phyloP scores from a whole-genome alignment of 768 basidiomycete species.

The Termitomyces sp. region DNA sequence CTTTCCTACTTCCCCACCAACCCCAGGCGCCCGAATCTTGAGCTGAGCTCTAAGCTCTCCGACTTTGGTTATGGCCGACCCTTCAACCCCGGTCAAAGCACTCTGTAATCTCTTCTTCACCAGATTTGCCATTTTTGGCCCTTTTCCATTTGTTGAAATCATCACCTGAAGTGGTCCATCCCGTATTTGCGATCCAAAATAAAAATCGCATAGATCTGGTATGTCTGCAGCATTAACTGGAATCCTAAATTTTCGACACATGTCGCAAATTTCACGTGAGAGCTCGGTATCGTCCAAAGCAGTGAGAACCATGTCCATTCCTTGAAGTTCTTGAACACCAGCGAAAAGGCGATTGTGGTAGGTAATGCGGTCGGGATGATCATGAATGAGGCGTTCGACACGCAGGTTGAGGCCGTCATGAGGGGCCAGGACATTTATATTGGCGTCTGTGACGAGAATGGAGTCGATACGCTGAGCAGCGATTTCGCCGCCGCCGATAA shows the following conservation, averaged over 20 bases:
- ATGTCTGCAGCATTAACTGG: constrained; percentile 97
- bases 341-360: constrained; percentile 68
- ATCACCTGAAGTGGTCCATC: constrained; percentile 90
- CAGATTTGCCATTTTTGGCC: constrained; percentile 85
- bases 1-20: constrained; percentile 71
- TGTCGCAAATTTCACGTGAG: constrained; percentile 64
- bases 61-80: constrained; percentile 72
- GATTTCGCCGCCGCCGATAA: constrained; percentile 92
- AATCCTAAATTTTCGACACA: constrained; percentile 62
- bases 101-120: constrained; percentile 65
- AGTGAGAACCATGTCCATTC: constrained; percentile 83
- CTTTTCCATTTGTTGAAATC: constrained; percentile 92
- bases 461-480: constrained; percentile 86
- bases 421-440: constrained; percentile 75
- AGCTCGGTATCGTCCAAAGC: constrained; percentile 81
- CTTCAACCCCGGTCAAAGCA: constrained; percentile 65
- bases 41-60: constrained; percentile 69
- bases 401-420: constrained; percentile 55
- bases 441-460: constrained; percentile 74
- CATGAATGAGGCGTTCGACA: constrained; percentile 46
- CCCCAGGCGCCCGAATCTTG: constrained; percentile 76
- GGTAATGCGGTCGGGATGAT: constrained; percentile 48
- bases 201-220: constrained; percentile 94
- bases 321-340: constrained; percentile 58
- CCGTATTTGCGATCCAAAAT: constrained; percentile 92